Base-by-base conservation (phyloP, 495 filamentous ascomycete genomes). In the Penicillium herquei region DNA sequence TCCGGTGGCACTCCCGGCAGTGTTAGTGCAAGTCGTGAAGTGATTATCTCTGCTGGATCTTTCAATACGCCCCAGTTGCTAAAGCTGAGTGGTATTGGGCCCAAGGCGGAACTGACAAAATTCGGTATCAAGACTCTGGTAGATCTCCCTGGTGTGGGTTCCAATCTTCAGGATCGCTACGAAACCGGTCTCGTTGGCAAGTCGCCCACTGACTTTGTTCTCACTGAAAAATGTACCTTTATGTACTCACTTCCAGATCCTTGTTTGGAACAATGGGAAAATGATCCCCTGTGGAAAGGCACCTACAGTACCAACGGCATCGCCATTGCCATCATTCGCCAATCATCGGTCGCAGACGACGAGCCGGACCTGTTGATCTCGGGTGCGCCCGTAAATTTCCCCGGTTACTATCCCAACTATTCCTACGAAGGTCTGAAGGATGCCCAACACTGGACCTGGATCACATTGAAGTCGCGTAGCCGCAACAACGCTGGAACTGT, bases 21-120 rank as follows among this genome's bases (percentile, higher is more conserved):
- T 12, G 80, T 77, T 4, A 69, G 57, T 9, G 84, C 83, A 1
- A 62, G 71, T 0, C 73, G 76, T 14, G 85, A 89, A 63, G 83
- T 90, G 42, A 85, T 90, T 53, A 50, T 90, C 6, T 68, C 85
- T 5, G 84, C 75, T 2, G 87, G 87, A 9, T 63, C 77, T 3
- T 84, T 84, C 70, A 83, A 87, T 71, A 78, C 82, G 0, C 85
- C 86, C 1, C 83, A 86, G 52, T 61, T 90, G 11, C 77, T 90
- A 31, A 84, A 88, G 65, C 76, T 87, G 1, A 84, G 78, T 6
- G 87, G 88, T 5, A 73, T 91, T 47, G 87, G 87, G 0, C 78
- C 83, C 0, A 52, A 58, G 6, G 64, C 58, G 0, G 76, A 86
- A 35, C 73, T 90, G 0, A n/a, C 62, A 9, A 57, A 61, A 1